Evolutionary conservation across 2,329 filamentous ascomycete genomes (phyloP).

Genomic region (Fusarium sp.): DNA sequence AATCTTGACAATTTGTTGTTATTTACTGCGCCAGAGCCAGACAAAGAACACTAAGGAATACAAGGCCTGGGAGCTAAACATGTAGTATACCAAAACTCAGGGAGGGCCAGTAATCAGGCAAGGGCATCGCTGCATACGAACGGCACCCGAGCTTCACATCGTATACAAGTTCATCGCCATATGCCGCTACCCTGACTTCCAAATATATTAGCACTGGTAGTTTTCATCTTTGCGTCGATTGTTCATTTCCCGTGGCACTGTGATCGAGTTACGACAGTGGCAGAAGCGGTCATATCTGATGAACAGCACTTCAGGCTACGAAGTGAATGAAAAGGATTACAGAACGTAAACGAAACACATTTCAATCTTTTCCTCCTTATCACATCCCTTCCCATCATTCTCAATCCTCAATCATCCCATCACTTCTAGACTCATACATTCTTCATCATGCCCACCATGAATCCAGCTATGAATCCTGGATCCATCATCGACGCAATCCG

Average conservation of each 20-base stretch:
- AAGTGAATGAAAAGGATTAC: neutral
- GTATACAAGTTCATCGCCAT: rapidly evolving
- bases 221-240: too few relatives aligned
- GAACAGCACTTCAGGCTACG: neutral
- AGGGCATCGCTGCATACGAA: neutral
- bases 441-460: neutral
- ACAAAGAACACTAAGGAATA: neutral
- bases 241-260: too few relatives aligned
- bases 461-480: neutral
- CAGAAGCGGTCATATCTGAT: neutral
- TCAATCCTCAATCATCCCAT: neutral
- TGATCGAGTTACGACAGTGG: neutral
- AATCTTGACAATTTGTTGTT: neutral
- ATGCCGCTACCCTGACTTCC: rapidly evolving
- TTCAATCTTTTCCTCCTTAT: rapidly evolving
- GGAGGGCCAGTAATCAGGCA: too few relatives aligned
- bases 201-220: neutral
- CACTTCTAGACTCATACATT: neutral
- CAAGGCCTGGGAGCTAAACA: rapidly evolving
- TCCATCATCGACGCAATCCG: neutral
- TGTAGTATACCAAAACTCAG: rapidly evolving
- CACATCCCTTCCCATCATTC: neutral
- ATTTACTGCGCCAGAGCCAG: neutral
- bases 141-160: neutral
- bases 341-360: neutral